Conservation (phyloP, 768 basidiomycete genomes). For the Pisolithus microcarpus region DNA sequence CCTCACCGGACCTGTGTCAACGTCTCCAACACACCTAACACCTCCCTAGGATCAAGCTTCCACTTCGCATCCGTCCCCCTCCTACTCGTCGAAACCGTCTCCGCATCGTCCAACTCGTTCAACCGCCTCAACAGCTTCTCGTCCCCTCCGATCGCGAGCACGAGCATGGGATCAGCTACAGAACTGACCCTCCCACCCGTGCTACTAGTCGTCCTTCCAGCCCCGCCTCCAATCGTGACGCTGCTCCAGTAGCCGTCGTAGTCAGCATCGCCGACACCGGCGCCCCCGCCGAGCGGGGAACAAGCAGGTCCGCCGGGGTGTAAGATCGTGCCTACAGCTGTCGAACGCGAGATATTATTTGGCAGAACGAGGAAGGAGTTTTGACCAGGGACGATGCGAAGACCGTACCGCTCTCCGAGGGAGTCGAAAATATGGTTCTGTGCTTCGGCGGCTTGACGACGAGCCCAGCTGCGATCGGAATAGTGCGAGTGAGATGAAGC, state of each 20-base stretch:
- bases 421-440: too few species aligned
- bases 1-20: slow-evolving; percentile 15
- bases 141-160: slow-evolving; percentile 65
- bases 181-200: slow-evolving; percentile 30
- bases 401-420: too few species aligned
- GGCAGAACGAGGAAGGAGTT: slow-evolving; percentile 80
- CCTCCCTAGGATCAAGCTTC: slow-evolving; percentile 38
- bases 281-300: slow-evolving; percentile 20
- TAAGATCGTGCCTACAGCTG: slow-evolving; percentile 73
- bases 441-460: slow-evolving; percentile 81
- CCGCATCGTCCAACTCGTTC: slow-evolving; percentile 65
- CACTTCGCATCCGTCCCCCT: slow-evolving; percentile 79
- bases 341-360: slow-evolving; percentile 74
- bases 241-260: background rate
- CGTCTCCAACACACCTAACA: slow-evolving; percentile 28
- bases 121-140: slow-evolving; percentile 71
- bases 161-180: slow-evolving; percentile 44
- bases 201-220: slow-evolving; percentile 18
- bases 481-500: slow-evolving; percentile 21
- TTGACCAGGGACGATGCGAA: too few species aligned
- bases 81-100: slow-evolving; percentile 64
- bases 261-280: background rate
- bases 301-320: slow-evolving; percentile 51
- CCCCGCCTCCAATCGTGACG: background rate
- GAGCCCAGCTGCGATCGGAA: slow-evolving; percentile 71